Base-by-base conservation (phyloP, 179 eudicot species). In the Corrigiola litoralis region DNA sequence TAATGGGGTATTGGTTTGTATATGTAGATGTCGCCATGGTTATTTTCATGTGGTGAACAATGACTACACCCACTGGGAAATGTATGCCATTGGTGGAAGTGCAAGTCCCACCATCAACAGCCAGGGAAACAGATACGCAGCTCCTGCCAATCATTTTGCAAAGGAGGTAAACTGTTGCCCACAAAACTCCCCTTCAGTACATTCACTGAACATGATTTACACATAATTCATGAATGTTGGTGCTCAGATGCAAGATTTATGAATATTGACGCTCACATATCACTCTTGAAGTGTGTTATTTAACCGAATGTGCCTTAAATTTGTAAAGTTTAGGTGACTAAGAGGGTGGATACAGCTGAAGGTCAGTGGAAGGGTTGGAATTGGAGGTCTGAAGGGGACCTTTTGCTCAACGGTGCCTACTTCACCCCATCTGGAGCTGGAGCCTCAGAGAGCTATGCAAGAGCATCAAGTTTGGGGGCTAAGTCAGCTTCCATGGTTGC, bases 1-100 rank as follows among this genome's bases (percentile, higher is more conserved):
- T 58, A 34, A 42, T 23, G 25, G 9, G 47, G 47, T 20, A 63
- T 13, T 61, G 24, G 17, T n/a, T 28, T 9, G 48, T 53, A 59
- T 29, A 41, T 34, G 57, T 54, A 77, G 80, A 63, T 77, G 80
- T 44, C 73, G 80, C 38, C 77, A 68, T 63, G 80, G 80, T 45
- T 77, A 77, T 51, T 77, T 77, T 65, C 80, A 77, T 53, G 80
- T 77, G 38, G 80, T 77, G 49, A 77, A 77, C 74, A 77, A 77
- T 32, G 74, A 72, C 74, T 77, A 77, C 74, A 77, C 77, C 20
- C 80, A 77, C 66, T 77, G 80, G 80, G 77, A 77, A 59, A 77
- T 77, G 80, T 77, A 77, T 21, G 80, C 80, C 29, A 77, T 77
- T 36, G 80, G 80, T 42, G 80, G 80, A 68, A 77, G 80, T 33